Conservation (phyloP, 352 stramenopile genomes). For the Phytophthora hibernalis region DNA sequence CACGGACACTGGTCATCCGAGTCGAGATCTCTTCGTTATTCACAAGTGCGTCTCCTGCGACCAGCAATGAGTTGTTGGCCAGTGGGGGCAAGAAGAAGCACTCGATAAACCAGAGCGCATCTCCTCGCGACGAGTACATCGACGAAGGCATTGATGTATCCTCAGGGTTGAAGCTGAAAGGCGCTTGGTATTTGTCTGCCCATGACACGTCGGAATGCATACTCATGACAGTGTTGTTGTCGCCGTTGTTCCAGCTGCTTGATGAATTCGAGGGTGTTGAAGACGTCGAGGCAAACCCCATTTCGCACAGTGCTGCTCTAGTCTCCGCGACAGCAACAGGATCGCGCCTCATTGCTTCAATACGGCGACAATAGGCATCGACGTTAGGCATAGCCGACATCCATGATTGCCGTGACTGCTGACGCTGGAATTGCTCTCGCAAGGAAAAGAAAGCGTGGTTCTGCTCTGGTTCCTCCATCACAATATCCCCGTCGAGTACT, state of each 20-base stretch:
- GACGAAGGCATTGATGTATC: conserved; percentile 33
- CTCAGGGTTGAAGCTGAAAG: conserved; percentile 25
- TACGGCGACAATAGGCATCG: conserved; percentile 53
- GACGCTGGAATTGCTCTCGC: conserved; percentile 34
- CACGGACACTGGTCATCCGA: conserved; percentile 24
- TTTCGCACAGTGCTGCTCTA: conserved; percentile 34
- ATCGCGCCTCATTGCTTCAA: conserved; percentile 49
- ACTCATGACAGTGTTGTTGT: conserved; percentile 13
- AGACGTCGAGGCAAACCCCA: conserved; percentile 25
- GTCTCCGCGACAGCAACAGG: conserved; percentile 47
- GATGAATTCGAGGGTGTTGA: conserved; percentile 14
- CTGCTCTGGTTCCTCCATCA: not conserved
- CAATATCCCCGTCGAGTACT: conserved; percentile 39
- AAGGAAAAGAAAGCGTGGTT: conserved; percentile 23
- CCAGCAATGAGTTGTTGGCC: conserved; percentile 41
- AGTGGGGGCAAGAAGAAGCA: conserved; percentile 56
- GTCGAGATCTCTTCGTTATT: conserved; percentile 37
- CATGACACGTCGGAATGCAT: conserved; percentile 17
- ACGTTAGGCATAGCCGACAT: conserved; percentile 48
- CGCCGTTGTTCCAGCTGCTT: conserved; percentile 22
- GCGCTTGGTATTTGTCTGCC: conserved; percentile 16
- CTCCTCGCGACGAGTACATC: conserved; percentile 41
- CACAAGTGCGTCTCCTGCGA: conserved; percentile 42
- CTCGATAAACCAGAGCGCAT: conserved; percentile 61
- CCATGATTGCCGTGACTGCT: conserved; percentile 44